A percentile compares a stretch with the other conserved stretches of the same genome.
Evolutionary conservation across 179 eudicot genomes (phyloP).

Genomic region (Pouteria campechiana): DNA sequence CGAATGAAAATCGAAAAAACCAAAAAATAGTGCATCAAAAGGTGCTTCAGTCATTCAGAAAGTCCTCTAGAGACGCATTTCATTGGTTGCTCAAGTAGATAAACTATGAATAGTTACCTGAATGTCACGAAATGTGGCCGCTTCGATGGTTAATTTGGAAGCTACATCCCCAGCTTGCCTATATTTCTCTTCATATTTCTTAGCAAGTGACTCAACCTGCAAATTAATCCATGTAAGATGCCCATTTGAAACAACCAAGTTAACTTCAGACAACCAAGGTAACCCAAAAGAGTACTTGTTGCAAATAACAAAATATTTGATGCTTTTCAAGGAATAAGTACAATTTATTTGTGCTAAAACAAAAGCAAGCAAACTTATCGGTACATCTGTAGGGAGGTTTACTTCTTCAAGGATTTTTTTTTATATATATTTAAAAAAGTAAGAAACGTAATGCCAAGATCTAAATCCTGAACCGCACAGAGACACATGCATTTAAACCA

Average conservation of each 20-base stretch:
- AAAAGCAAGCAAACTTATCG: no score
- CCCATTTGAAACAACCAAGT: constrained; percentile 5
- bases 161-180: constrained; percentile 88
- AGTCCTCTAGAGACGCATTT: not conserved
- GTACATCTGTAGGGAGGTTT: no score
- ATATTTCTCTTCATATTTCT: constrained; percentile 93
- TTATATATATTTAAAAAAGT: no score
- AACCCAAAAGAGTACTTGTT: no score
- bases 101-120: constrained; percentile 36
- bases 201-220: constrained; percentile 68
- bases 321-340: no score
- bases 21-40: not conserved
- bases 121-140: constrained; percentile 93
- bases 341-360: no score
- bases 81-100: not conserved
- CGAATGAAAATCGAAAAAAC: no score
- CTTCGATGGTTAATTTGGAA: constrained; percentile 84
- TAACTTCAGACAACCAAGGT: not conserved
- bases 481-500: no score
- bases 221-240: constrained; percentile 1
- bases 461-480: no score
- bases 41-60: not conserved
- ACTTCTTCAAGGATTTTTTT: no score
- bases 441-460: no score
- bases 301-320: no score